Conservation (phyloP, 202 grass and related monocot species). For the Musa balbisiana region DNA sequence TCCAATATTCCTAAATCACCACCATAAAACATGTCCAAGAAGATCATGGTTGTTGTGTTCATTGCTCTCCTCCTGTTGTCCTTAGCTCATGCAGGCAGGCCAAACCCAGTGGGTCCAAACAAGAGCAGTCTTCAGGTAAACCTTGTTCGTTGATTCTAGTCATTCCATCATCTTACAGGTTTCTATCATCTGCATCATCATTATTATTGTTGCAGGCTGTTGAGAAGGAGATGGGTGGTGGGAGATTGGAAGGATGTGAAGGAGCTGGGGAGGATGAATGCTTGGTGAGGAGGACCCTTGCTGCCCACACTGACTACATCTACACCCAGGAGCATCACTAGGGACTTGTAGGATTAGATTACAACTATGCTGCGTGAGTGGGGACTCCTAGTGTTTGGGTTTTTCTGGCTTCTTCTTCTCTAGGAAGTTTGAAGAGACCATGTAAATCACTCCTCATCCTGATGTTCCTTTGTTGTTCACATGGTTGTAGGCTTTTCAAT, state of each 20-base stretch:
- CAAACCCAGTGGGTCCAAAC: not conserved
- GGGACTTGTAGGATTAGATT: too few relatives aligned
- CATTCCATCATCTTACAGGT: too few relatives aligned
- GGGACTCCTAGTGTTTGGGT: too few relatives aligned
- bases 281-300: conserved; percentile 1
- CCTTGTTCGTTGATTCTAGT: too few relatives aligned
- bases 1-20: too few relatives aligned
- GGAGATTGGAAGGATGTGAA: conserved; percentile 10
- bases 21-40: not conserved
- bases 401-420: too few relatives aligned
- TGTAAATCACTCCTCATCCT: too few relatives aligned
- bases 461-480: too few relatives aligned
- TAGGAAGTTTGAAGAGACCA: too few relatives aligned
- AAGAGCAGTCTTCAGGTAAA: not conserved
- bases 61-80: not conserved
- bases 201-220: not conserved
- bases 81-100: not conserved
- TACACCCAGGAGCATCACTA: not conserved
- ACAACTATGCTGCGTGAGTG: too few relatives aligned
- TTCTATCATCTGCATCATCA: not conserved
- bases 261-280: not conserved
- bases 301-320: conserved; percentile 1
- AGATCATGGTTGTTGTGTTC: not conserved
- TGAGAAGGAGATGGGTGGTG: not conserved
- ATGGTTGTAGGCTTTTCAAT: too few relatives aligned